Evolutionary conservation across 169 alveolate species (phyloP), one percentile per base, ranked within the genome.

Genomic region (Cryptosporidium baileyi): DNA sequence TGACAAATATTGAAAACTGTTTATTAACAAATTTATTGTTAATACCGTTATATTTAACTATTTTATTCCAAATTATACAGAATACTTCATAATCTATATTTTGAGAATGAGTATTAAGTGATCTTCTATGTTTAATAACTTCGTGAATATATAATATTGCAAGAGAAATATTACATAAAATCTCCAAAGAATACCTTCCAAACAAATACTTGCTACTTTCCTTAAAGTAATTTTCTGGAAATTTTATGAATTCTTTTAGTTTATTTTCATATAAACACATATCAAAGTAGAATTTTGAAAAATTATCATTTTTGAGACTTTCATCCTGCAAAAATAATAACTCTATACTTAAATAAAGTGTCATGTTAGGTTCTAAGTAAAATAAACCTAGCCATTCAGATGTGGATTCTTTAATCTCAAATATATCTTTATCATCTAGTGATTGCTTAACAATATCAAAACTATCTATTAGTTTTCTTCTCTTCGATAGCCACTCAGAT

Each of bases 281-380:
- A 17, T 74, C 54, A 24, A 22, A 30, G 30, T 54, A 74, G 15
- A 74, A 54, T 54, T 74, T 67, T 74, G 43, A 47, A 40, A 74
- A 51, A 57, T 38, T 22, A 9, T 51, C 57, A 7, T 17, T 36
- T n/a, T 13, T 34, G 13, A 22, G 40, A 1, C 19, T 26, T 17
- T 36, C 32, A 15, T 40, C 74, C 2, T 17, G 40, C 13, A 40
- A 17, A 59, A 54, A 54, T 0, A 74, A 38, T 6, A 1, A 36
- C 40, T 74, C 67, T 2, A 74, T 15, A 4, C 54, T 57, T 7
- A 45, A 74, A 28, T 74, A 74, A 32, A 57, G 40, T 34, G 85
- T 24, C 67, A 74, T 54, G 22, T 36, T 54, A 9, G 85, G 85
- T 36, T 74, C 85, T 24, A 74, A 52, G 38, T 74, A 74, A 57